Conservation (phyloP, 2,329 filamentous ascomycete genomes). For the Tothia fuscella region DNA sequence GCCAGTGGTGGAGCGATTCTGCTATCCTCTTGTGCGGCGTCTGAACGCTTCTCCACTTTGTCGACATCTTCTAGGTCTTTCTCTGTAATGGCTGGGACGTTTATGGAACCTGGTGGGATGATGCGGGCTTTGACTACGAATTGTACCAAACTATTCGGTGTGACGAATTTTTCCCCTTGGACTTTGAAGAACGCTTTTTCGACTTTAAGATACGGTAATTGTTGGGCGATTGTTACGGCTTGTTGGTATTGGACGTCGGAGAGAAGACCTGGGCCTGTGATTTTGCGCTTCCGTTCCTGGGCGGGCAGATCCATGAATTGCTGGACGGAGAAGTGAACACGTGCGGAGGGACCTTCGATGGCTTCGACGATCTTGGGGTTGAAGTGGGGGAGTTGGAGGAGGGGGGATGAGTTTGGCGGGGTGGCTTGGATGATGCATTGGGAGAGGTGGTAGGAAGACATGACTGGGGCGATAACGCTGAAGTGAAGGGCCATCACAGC, state of each 20-base stretch:
- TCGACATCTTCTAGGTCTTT: constrained; percentile 82
- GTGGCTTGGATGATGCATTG: constrained; percentile 87
- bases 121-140: constrained; percentile 92
- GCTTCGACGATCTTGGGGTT: constrained; percentile 50
- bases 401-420: constrained; percentile 68
- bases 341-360: constrained; percentile 56
- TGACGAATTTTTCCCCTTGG: constrained; percentile 83
- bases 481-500: constrained; percentile 79
- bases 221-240: constrained; percentile 63
- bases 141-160: constrained; percentile 82
- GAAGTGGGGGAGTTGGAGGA: constrained; percentile 85
- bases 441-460: constrained; percentile 68
- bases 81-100: constrained; percentile 63
- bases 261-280: constrained; percentile 59
- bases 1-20: constrained; percentile 71
- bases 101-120: constrained; percentile 69
- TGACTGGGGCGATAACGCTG: constrained; percentile 67
- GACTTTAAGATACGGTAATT: constrained; percentile 73
- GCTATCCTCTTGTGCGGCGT: constrained; percentile 49
- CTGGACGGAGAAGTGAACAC: constrained; percentile 61
- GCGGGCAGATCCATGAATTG: constrained; percentile 80
- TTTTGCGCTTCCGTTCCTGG: constrained; percentile 56
- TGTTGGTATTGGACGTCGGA: constrained; percentile 64
- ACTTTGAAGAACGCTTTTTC: constrained; percentile 98
- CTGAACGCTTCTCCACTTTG: constrained; percentile 78